These are phyloP conservation scores for Cytospora piceae DNA, from an alignment of 2,329 filamentous ascomycete species.

Conservation along the genomic window DNA sequence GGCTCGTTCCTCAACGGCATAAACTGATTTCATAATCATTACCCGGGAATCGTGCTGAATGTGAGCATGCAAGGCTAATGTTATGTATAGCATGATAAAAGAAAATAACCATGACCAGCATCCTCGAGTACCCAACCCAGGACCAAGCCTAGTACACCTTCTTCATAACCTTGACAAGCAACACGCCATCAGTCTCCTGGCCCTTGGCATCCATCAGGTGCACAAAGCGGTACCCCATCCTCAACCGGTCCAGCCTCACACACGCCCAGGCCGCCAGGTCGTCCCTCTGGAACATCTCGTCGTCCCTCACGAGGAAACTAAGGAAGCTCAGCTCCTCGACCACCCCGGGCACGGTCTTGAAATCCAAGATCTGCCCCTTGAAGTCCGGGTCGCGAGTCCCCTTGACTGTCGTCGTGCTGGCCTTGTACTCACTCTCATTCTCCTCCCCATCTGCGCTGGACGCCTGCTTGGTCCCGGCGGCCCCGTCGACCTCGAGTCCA, in stretches of 20 bases:
- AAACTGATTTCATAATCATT: neutral
- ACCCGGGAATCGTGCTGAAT: neutral
- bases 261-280: conserved; percentile 86
- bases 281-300: conserved; percentile 74
- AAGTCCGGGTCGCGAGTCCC: conserved; percentile 66
- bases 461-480: conserved; percentile 20
- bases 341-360: conserved; percentile 58
- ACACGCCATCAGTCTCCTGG: conserved; percentile 63
- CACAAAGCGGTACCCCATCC: conserved; percentile 76
- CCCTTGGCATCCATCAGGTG: conserved; percentile 74
- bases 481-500: conserved; percentile 20
- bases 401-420: conserved; percentile 57
- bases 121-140: neutral
- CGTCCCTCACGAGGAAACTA: conserved; percentile 85
- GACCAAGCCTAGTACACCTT: conserved; percentile 38
- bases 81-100: no score
- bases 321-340: conserved; percentile 74
- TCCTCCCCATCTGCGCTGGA: conserved; percentile 47
- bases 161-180: conserved; percentile 78
- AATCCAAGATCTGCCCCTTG: conserved; percentile 58
- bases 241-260: conserved; percentile 79
- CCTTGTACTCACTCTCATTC: conserved; percentile 59
- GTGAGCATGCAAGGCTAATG: neutral
- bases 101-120: neutral
- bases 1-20: neutral